phyloP scores from a whole-genome alignment of 139 green algal species.

The Chlorella sp. region DNA sequence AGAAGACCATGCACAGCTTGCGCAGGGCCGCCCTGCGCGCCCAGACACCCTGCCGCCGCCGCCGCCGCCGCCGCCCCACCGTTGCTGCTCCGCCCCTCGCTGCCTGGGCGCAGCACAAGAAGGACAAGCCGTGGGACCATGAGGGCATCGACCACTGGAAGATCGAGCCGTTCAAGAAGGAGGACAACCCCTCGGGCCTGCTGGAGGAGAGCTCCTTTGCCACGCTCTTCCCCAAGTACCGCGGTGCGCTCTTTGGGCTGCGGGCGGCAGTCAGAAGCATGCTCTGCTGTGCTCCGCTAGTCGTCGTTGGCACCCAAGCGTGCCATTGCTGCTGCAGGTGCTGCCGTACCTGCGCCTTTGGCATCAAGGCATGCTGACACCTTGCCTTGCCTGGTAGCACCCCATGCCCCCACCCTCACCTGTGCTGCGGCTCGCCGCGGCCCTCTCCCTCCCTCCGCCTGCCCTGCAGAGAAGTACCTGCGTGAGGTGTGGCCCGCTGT shows the following conservation, averaged over 20 bases:
- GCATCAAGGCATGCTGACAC: no score
- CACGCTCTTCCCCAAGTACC: conserved; percentile 98
- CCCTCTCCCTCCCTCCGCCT: not conserved
- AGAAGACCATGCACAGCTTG: no score
- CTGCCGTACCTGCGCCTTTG: not conserved
- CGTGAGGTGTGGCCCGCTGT: conserved; percentile 96
- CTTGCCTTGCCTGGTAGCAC: no score
- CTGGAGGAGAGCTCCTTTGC: conserved; percentile 98
- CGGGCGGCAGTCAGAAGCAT: no score
- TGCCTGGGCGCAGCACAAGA: conserved; percentile 73
- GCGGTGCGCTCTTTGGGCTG: conserved; percentile 61
- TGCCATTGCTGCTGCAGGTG: no score
- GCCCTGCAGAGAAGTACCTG: conserved; percentile 94
- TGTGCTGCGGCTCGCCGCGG: no score
- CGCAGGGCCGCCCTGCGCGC: no score
- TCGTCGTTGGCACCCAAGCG: no score
- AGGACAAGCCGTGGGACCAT: conserved; percentile 95
- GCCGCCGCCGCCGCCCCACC: no score
- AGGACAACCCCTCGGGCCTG: conserved; percentile 92
- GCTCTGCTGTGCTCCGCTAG: no score
- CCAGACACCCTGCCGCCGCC: no score
- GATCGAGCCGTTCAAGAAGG: conserved; percentile 79
- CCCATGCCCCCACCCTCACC: no score
- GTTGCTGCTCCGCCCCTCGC: not conserved
- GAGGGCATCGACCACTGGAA: conserved; percentile 97